phyloP scores from a whole-genome alignment of 371 early-diverging fungal species.

The Gilbertella persicaria region DNA sequence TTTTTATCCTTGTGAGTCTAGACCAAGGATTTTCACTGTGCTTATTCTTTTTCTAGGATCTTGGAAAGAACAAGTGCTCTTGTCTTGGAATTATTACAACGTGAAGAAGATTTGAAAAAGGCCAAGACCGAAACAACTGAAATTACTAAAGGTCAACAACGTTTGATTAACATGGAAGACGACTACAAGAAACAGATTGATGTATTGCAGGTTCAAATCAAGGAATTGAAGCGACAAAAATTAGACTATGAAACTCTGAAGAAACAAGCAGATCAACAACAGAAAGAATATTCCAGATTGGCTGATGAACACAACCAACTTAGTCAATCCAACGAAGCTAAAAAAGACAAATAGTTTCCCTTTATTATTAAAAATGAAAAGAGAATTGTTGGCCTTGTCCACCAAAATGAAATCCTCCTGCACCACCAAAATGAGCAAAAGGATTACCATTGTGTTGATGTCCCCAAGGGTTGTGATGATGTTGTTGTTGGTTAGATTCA shows the following conservation, averaged over 20 bases:
- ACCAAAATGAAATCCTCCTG: constrained; percentile 56
- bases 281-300: constrained; percentile 75
- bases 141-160: constrained; percentile 28
- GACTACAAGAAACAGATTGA: constrained; percentile 33
- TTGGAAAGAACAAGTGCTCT: constrained; percentile 76
- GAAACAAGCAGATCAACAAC: constrained; percentile 73
- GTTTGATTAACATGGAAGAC: constrained; percentile 36
- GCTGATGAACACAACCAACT: constrained; percentile 57
- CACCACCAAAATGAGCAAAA: constrained; percentile 57
- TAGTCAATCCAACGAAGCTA: background rate
- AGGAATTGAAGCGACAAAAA: constrained; percentile 54
- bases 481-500: constrained; percentile 44
- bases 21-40: background rate
- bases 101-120: constrained; percentile 67
- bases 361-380: constrained; percentile 13
- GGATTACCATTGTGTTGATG: constrained; percentile 44
- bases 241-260: constrained; percentile 73
- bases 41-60: constrained; percentile 37
- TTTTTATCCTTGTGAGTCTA: constrained; percentile 73
- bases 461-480: constrained; percentile 24
- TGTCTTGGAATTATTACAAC: constrained; percentile 67
- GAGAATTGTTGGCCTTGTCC: constrained; percentile 39
- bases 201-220: constrained; percentile 44
- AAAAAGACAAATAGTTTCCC: background rate
- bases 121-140: constrained; percentile 54